A percentile compares a stretch with the other conserved stretches of the same genome.
These are phyloP conservation scores for Trichoderma afroharzianum DNA, from an alignment of 2,329 filamentous ascomycete genomes.

Conservation along the genomic window DNA sequence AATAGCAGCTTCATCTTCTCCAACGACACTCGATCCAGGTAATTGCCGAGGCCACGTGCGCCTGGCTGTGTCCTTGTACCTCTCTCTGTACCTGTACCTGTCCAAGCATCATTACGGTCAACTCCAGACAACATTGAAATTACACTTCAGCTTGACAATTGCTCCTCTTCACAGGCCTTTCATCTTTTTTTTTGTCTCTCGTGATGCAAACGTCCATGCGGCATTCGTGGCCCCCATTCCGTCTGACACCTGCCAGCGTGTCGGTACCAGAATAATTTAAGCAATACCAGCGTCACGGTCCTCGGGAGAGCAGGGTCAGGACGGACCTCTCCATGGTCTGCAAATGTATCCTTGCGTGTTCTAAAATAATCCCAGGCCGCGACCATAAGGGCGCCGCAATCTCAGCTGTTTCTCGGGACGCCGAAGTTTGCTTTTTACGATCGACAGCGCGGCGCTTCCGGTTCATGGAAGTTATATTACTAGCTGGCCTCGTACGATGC, in stretches of 20 bases:
- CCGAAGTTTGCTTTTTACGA: not conserved
- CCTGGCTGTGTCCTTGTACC: not conserved
- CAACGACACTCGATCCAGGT: not conserved
- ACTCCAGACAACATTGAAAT: not conserved
- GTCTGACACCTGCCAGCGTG: not conserved
- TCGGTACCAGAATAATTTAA: not conserved
- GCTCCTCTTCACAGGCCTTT: not conserved
- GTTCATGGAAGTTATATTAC: not conserved
- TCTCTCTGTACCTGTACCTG: not conserved
- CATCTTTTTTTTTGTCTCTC: not conserved
- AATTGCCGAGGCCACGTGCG: not conserved
- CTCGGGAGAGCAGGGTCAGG: slow-evolving; percentile 2
- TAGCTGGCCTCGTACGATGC: not conserved
- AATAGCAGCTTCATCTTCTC: not conserved
- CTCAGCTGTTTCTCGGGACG: not conserved
- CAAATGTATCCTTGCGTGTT: slow-evolving; percentile 1
- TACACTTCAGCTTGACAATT: not conserved
- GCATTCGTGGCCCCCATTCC: not conserved
- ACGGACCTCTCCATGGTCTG: not conserved
- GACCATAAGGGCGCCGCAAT: slow-evolving; percentile 9
- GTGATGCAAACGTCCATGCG: not conserved
- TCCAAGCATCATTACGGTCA: not conserved
- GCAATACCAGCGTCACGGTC: slow-evolving; percentile 1
- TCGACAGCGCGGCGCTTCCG: not conserved
- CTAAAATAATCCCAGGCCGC: slow-evolving; percentile 10